Percentiles rank a stretch among this genome's conserved stretches.
Conservation (phyloP, 331 rosid species). For the Prunus yedoensis region DNA sequence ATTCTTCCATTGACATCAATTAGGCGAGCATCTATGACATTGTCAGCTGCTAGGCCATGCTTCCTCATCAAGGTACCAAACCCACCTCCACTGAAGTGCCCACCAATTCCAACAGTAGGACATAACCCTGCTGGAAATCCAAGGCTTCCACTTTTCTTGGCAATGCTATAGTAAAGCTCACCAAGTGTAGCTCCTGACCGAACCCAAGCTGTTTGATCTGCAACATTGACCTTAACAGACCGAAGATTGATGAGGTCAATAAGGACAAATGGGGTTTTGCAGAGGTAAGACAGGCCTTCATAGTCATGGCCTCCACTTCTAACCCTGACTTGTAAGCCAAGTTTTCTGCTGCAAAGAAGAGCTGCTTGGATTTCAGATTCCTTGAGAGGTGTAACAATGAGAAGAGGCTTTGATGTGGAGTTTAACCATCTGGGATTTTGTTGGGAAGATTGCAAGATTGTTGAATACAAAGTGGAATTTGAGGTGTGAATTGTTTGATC, state of each 20-base stretch:
- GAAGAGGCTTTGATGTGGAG: slow-evolving; percentile 29
- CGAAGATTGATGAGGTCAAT: slow-evolving; percentile 40
- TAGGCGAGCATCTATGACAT: slow-evolving; percentile 41
- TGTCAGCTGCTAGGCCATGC: slow-evolving; percentile 44
- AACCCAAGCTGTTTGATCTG: slow-evolving; percentile 45
- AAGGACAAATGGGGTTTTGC: slow-evolving; percentile 40
- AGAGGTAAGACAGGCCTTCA: slow-evolving; percentile 54
- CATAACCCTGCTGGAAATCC: slow-evolving; percentile 62
- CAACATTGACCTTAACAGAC: slow-evolving; percentile 24
- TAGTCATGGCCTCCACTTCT: slow-evolving; percentile 62
- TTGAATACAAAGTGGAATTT: slow-evolving; percentile 6
- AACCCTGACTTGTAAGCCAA: slow-evolving; percentile 42
- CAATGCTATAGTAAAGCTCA: slow-evolving; percentile 47
- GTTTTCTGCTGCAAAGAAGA: slow-evolving; percentile 23
- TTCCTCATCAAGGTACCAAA: slow-evolving; percentile 47
- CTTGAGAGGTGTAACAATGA: slow-evolving; percentile 24
- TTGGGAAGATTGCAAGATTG: slow-evolving; percentile 25
- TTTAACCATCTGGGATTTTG: slow-evolving; percentile 33
- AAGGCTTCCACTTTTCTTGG: slow-evolving; percentile 22
- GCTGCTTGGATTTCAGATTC: slow-evolving; percentile 32
- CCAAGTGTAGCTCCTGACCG: slow-evolving; percentile 51
- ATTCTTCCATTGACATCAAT: slow-evolving; percentile 39
- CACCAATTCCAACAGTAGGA: slow-evolving; percentile 59
- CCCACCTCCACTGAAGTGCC: slow-evolving; percentile 58
- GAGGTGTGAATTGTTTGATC: slow-evolving; percentile 11